phyloP scores from a whole-genome alignment of 1,284 basidiomycete species.

The Pulveroboletus sp. region DNA sequence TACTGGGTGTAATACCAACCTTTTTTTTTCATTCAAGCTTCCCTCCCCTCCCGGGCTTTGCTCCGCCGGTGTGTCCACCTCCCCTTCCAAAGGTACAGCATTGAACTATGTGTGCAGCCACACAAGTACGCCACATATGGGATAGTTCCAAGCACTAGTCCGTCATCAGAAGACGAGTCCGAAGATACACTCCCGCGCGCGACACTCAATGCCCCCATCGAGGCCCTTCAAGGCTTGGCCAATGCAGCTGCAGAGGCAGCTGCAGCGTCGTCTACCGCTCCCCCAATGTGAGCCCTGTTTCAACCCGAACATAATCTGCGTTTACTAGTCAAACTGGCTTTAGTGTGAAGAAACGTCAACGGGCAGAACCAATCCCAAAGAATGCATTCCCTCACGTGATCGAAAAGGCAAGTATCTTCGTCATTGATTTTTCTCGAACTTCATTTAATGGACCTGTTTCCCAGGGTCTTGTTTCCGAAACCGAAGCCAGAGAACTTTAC shows the following conservation, averaged over 20 bases:
- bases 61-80: slow-evolving; percentile 68
- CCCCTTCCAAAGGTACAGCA: not conserved
- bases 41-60: slow-evolving; percentile 86
- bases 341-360: slow-evolving; percentile 84
- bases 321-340: slow-evolving; percentile 16
- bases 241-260: slow-evolving; percentile 93
- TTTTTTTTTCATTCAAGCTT: slow-evolving; percentile 44
- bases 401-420: slow-evolving; percentile 58
- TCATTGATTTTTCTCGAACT: not conserved
- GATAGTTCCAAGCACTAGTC: slow-evolving; percentile 76
- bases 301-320: slow-evolving; percentile 19
- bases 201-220: slow-evolving; percentile 86
- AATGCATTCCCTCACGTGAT: slow-evolving; percentile 84
- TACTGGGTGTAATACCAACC: slow-evolving; percentile 4
- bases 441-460: slow-evolving; percentile 2
- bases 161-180: slow-evolving; percentile 86
- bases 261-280: slow-evolving; percentile 56
- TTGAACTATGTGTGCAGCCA: slow-evolving; percentile 48
- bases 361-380: slow-evolving; percentile 82
- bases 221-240: slow-evolving; percentile 88
- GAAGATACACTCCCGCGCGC: slow-evolving; percentile 83
- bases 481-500: slow-evolving; percentile 78
- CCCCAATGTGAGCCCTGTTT: slow-evolving; percentile 27
- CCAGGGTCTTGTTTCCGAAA: slow-evolving; percentile 75
- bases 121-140: slow-evolving; percentile 92